Evolutionary conservation across 371 early-diverging fungal species (phyloP), one percentile per base, ranked within the genome.

Genomic region (Rhizopus arrhizus): DNA sequence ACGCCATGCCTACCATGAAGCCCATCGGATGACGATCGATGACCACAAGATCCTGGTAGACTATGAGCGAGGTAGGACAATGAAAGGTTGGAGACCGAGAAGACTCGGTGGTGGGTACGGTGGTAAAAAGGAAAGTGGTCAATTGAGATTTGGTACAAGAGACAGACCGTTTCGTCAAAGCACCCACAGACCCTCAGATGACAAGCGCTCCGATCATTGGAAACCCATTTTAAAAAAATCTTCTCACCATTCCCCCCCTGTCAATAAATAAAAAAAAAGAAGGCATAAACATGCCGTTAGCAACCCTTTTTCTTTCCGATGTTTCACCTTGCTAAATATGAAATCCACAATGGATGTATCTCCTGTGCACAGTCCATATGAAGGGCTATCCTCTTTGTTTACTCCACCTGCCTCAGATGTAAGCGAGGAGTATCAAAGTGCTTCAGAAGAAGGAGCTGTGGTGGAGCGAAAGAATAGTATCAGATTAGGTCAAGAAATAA

Each of bases 61-160:
- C 53, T 85, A 81, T 70, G 87, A 87, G 68, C 62, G 83, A 16
- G 65, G 72, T 34, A 66, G 86, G 8, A 28, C 65, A 0, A 84
- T 86, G 86, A 52, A 74, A 49, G 76, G 76, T 2, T 87, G 87
- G 87, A 57, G 80, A 32, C 87, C 87, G 28, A 70, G 87, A 34
- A 69, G 86, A 55, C 54, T 85, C 16, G 87, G 87, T 8, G 87
- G 87, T 48, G 87, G 87, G 22, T 80, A 78, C 55, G 83, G 84
- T 13, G 87, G 87, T 7, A 65, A 71, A 56, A 87, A 85, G 56
- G 84, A 83, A 65, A 82, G 83, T 11, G 86, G 87, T 0, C 87
- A 87, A 61, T 55, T 87, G 48, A 63, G 87, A 43, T 87, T 87
- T 72, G 87, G 87, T 40, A 82, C 74, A 5, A 70, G 83, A 61